Percentiles rank a stretch among this genome's conserved stretches.
phyloP scores from a whole-genome alignment of 768 basidiomycete species.

The Rhizopogon salebrosus region DNA sequence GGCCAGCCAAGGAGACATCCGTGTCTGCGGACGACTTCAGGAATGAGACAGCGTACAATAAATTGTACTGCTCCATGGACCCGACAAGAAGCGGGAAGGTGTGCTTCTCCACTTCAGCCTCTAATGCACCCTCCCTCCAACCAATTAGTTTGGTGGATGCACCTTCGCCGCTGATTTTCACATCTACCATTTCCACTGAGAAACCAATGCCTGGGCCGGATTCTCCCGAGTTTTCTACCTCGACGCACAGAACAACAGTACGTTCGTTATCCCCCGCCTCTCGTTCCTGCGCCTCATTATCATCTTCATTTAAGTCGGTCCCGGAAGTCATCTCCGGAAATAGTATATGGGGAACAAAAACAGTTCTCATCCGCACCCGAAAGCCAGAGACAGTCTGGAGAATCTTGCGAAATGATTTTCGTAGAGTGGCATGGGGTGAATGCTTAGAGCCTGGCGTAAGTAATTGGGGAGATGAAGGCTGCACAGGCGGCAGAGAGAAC shows the following conservation, averaged over 20 bases:
- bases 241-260: conserved; percentile 86
- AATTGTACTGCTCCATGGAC: conserved; percentile 76
- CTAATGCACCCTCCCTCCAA: conserved; percentile 38
- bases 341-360: conserved; percentile 83
- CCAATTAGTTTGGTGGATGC: conserved; percentile 44
- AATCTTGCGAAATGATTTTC: conserved; percentile 82
- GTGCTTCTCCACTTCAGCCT: conserved; percentile 30
- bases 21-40: conserved; percentile 57
- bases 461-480: conserved; percentile 32
- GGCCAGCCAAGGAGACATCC: conserved; percentile 32
- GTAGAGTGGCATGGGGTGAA: conserved; percentile 59
- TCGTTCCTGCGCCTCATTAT: conserved; percentile 31
- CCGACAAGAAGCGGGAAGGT: conserved; percentile 73
- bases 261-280: conserved; percentile 76
- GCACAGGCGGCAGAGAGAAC: conserved; percentile 53
- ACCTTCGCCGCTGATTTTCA: conserved; percentile 70
- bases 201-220: conserved; percentile 59
- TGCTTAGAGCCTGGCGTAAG: conserved; percentile 41
- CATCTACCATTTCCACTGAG: conserved; percentile 68
- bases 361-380: conserved; percentile 89
- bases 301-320: conserved; percentile 26
- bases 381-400: conserved; percentile 79
- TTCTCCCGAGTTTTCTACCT: conserved; percentile 80
- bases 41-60: conserved; percentile 87
- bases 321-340: conserved; percentile 37